phyloP scores from a whole-genome alignment of 2,329 filamentous ascomycete species.

The Apiospora hydei region DNA sequence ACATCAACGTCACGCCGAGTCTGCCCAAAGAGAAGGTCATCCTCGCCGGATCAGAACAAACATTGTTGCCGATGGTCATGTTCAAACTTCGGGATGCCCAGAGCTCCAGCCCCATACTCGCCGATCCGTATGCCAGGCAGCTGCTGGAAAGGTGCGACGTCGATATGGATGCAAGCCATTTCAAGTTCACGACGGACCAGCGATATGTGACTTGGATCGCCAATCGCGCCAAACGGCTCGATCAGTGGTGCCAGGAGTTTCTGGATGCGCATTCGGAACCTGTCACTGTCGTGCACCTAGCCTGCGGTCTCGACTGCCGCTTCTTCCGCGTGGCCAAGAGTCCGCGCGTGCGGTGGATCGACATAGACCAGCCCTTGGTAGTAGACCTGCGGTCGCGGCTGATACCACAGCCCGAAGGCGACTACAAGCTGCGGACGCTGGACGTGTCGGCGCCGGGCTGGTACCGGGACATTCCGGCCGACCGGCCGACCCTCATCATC shows the following conservation, averaged over 20 bases:
- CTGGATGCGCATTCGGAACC: conserved; percentile 32
- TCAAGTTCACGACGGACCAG: conserved; percentile 29
- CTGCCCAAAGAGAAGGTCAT: conserved; percentile 28
- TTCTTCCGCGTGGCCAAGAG: conserved; percentile 29
- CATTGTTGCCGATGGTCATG: conserved; percentile 32
- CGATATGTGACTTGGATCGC: conserved; percentile 32
- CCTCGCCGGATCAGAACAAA: conserved; percentile 34
- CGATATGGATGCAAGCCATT: conserved; percentile 29
- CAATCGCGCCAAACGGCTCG: conserved; percentile 32
- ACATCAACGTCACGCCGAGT: conserved; percentile 8
- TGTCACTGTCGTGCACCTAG: conserved; percentile 36
- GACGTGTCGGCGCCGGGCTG: conserved; percentile 32
- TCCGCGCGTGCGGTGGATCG: conserved; percentile 34
- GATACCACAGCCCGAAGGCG: conserved; percentile 28
- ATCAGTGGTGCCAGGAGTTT: conserved; percentile 35
- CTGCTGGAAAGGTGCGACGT: conserved; percentile 34
- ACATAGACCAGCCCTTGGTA: conserved; percentile 35
- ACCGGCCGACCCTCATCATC: conserved; percentile 33
- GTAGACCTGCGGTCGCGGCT: conserved; percentile 33
- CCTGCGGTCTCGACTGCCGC: conserved; percentile 36
- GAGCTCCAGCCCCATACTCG: conserved; percentile 30
- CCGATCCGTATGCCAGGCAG: conserved; percentile 30
- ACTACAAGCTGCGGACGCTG: conserved; percentile 29
- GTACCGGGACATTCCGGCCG: conserved; percentile 32
- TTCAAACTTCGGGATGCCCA: conserved; percentile 31